These are phyloP conservation scores for Candida montana DNA, from an alignment of 805 yeast genomes.

Conservation along the genomic window DNA sequence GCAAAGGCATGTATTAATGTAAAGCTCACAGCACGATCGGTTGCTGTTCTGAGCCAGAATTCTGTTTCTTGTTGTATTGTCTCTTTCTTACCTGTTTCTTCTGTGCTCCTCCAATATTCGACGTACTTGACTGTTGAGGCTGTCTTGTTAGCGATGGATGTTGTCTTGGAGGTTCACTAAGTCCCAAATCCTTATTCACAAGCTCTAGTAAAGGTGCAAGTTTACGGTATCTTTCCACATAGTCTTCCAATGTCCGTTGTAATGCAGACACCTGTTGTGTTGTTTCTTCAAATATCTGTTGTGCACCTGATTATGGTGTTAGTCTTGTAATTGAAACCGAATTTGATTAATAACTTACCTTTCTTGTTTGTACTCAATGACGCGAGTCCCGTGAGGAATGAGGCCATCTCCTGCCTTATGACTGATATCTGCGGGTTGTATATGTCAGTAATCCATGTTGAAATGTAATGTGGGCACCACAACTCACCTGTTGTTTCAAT, in stretches of 20 bases:
- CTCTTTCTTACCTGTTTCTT: conserved; percentile 19
- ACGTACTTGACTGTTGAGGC: conserved; percentile 2
- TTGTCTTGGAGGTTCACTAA: conserved; percentile 55
- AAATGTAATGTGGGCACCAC: too few relatives aligned
- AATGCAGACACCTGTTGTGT: conserved; percentile 29
- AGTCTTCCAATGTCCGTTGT: conserved; percentile 37
- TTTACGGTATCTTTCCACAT: conserved; percentile 40
- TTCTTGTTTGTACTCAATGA: conserved; percentile 32
- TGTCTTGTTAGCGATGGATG: conserved; percentile 62
- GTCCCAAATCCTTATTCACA: conserved; percentile 43
- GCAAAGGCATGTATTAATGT: too few relatives aligned
- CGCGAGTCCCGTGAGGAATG: conserved; percentile 30
- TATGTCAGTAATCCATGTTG: not conserved
- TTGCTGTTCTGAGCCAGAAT: conserved; percentile 16
- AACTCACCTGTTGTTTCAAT: conserved; percentile 27
- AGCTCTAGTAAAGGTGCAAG: conserved; percentile 42
- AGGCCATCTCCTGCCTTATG: conserved; percentile 36
- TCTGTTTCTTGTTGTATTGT: conserved; percentile 17
- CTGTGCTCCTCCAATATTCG: conserved; percentile 7
- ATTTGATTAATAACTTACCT: conserved; percentile 15
- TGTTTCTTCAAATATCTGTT: conserved; percentile 27
- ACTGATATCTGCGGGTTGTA: conserved; percentile 20
- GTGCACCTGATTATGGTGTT: conserved; percentile 14
- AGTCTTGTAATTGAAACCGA: too few relatives aligned
- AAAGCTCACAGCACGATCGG: conserved; percentile 17